A percentile compares a stretch with the other conserved stretches of the same genome.
These are phyloP conservation scores for Ascochyta lentis DNA, from an alignment of 2,329 filamentous ascomycete genomes.

Conservation along the genomic window DNA sequence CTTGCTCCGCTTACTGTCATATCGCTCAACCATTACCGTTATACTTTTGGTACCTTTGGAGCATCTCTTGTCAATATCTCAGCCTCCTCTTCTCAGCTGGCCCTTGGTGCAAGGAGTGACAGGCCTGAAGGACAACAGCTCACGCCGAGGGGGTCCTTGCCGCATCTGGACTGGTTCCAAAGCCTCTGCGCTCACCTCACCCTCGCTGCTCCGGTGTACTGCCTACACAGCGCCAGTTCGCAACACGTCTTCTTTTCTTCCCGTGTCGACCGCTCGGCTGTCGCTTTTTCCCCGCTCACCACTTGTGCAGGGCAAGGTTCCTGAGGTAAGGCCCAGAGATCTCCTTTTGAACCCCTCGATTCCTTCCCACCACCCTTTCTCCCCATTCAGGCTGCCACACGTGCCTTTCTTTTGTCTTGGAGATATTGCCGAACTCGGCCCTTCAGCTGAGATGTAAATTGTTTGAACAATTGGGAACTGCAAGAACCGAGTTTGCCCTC, in stretches of 20 bases:
- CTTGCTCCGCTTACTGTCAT: slow-evolving; percentile 17
- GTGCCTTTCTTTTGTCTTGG: slow-evolving; percentile 11
- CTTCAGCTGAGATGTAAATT: slow-evolving; percentile 14
- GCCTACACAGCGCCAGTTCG: slow-evolving; percentile 36
- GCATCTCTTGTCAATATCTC: slow-evolving; percentile 11
- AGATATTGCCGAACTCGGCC: slow-evolving; percentile 3
- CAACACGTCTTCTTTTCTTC: slow-evolving; percentile 35
- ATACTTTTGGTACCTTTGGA: slow-evolving; percentile 13
- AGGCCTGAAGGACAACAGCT: slow-evolving; percentile 15
- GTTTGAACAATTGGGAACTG: slow-evolving; percentile 11
- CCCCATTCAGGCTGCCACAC: slow-evolving; percentile 5
- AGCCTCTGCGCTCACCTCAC: slow-evolving; percentile 29
- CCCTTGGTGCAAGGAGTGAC: slow-evolving; percentile 19
- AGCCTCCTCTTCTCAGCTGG: slow-evolving; percentile 16
- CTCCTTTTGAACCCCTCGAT: slow-evolving; percentile 20
- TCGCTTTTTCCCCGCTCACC: slow-evolving; percentile 35
- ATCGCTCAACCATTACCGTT: slow-evolving; percentile 15
- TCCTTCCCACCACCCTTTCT: slow-evolving; percentile 21
- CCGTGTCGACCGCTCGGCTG: slow-evolving; percentile 32
- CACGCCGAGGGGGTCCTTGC: slow-evolving; percentile 27
- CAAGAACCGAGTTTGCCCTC: slow-evolving; percentile 14
- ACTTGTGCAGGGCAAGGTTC: slow-evolving; percentile 27
- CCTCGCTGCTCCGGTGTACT: slow-evolving; percentile 29
- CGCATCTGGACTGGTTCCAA: slow-evolving; percentile 25
- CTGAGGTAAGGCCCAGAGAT: slow-evolving; percentile 38